A percentile compares a stretch with the other conserved stretches of the same genome.
Evolutionary conservation across 2,329 filamentous ascomycete genomes (phyloP).

Genomic region (Apiospora marii): DNA sequence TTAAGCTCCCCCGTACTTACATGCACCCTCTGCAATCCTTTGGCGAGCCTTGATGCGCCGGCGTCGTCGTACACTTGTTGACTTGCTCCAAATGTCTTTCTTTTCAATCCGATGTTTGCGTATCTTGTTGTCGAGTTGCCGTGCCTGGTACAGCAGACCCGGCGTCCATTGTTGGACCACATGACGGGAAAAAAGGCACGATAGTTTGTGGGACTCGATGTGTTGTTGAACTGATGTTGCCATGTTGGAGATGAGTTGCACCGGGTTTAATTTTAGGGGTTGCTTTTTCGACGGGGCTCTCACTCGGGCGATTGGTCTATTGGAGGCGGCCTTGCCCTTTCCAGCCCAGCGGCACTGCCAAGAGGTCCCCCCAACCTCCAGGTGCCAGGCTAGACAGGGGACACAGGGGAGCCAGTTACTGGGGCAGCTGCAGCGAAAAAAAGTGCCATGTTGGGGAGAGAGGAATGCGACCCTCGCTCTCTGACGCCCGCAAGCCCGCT

Average conservation of each 20-base stretch:
- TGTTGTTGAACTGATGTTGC: constrained; percentile 19
- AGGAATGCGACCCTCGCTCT: not conserved
- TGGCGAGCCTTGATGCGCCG: not conserved
- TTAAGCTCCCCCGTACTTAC: constrained; percentile 15
- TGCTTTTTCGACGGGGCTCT: constrained; percentile 26
- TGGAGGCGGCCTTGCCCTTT: not conserved
- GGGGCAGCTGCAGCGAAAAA: not conserved
- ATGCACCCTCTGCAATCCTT: not conserved
- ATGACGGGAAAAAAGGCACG: constrained; percentile 6
- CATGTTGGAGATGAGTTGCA: constrained; percentile 24
- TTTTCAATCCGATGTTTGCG: not conserved
- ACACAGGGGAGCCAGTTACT: not conserved
- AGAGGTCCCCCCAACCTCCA: not conserved
- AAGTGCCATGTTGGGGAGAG: not conserved
- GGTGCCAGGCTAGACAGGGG: not conserved
- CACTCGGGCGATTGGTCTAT: constrained; percentile 23
- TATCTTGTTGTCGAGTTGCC: not conserved
- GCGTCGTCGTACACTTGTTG: not conserved
- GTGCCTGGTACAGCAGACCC: not conserved
- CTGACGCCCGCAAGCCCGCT: not conserved
- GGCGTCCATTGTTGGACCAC: not conserved
- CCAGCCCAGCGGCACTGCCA: constrained; percentile 10
- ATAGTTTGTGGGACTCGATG: constrained; percentile 17
- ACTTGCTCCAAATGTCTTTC: not conserved
- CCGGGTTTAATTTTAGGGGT: constrained; percentile 26